A percentile compares a stretch with the other conserved stretches of the same genome.
phyloP scores from a whole-genome alignment of 1,139 yeast genomes.

The Candida mesenterica region DNA sequence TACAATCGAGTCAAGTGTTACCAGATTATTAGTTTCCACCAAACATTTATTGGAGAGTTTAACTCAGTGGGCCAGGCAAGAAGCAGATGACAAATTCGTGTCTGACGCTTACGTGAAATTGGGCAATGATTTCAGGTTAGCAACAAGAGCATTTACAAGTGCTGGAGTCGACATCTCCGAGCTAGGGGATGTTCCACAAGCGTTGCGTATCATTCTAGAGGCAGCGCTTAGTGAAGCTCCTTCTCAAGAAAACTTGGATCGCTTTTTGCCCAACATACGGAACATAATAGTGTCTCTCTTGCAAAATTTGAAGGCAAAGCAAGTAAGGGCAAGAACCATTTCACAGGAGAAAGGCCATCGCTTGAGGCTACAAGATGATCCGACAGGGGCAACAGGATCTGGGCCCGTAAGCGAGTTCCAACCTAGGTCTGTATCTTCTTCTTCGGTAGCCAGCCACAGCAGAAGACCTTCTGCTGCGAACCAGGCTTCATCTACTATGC shows the following conservation, averaged over 20 bases:
- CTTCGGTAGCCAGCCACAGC: conserved; percentile 7
- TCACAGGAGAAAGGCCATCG: conserved; percentile 22
- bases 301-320: conserved; percentile 79
- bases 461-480: conserved; percentile 7
- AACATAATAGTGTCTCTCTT: conserved; percentile 81
- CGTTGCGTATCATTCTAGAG: conserved; percentile 73
- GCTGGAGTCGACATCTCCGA: conserved; percentile 71
- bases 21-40: conserved; percentile 81
- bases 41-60: conserved; percentile 81
- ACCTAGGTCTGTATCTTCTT: conserved; percentile 2
- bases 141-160: conserved; percentile 68
- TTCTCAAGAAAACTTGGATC: conserved; percentile 77
- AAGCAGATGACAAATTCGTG: conserved; percentile 78
- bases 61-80: conserved; percentile 86
- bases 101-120: conserved; percentile 89
- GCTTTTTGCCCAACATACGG: conserved; percentile 80
- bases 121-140: conserved; percentile 90
- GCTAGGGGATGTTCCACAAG: conserved; percentile 74
- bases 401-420: too few species aligned
- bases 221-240: conserved; percentile 86
- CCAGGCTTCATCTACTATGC: conserved; percentile 3
- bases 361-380: conserved; percentile 1
- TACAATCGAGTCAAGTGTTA: conserved; percentile 81
- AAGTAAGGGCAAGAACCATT: conserved; percentile 49
- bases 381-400: background rate